Conservation (phyloP, 2,329 filamentous ascomycete genomes). For the Chlorencoelia australis region DNA sequence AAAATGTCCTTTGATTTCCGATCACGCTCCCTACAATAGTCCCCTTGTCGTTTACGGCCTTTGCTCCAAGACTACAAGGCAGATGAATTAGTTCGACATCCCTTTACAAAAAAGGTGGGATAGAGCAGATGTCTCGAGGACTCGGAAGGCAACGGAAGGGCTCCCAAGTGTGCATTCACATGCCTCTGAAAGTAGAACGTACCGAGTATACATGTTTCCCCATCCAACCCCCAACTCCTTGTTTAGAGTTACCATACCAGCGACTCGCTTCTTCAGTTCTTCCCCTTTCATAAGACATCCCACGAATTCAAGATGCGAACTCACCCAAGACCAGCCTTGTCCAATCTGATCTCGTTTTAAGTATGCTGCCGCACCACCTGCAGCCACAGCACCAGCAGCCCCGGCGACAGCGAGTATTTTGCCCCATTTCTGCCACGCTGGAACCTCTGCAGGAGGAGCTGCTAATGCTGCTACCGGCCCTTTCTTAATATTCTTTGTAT, state of each 20-base stretch:
- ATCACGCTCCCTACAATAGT: conserved; percentile 47
- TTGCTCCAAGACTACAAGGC: too few species aligned
- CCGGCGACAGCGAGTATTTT: conserved; percentile 80
- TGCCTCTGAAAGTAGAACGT: too few species aligned
- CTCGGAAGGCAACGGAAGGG: too few species aligned
- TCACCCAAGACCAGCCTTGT: conserved; percentile 70
- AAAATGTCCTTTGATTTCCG: conserved; percentile 74
- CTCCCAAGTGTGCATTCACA: too few species aligned
- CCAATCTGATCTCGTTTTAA: conserved; percentile 71
- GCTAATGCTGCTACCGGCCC: conserved; percentile 30
- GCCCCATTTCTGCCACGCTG: conserved; percentile 68
- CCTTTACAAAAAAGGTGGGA: too few species aligned
- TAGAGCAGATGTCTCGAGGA: too few species aligned
- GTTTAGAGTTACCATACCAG: conserved; percentile 54
- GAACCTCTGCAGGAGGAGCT: conserved; percentile 32
- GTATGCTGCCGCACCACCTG: conserved; percentile 77
- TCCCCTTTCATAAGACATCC: conserved; percentile 78
- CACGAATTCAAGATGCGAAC: conserved; percentile 87
- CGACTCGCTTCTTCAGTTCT: conserved; percentile 66
- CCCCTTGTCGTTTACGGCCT: conserved; percentile 40
- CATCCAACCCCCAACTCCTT: conserved; percentile 63
- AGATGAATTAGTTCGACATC: too few species aligned
- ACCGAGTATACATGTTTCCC: conserved; percentile 75
- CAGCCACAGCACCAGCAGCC: conserved; percentile 71
- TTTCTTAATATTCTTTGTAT: conserved; percentile 28